These are phyloP conservation scores for Rubus parviflorus DNA, from an alignment of 306 rosid genomes.

Conservation along the genomic window DNA sequence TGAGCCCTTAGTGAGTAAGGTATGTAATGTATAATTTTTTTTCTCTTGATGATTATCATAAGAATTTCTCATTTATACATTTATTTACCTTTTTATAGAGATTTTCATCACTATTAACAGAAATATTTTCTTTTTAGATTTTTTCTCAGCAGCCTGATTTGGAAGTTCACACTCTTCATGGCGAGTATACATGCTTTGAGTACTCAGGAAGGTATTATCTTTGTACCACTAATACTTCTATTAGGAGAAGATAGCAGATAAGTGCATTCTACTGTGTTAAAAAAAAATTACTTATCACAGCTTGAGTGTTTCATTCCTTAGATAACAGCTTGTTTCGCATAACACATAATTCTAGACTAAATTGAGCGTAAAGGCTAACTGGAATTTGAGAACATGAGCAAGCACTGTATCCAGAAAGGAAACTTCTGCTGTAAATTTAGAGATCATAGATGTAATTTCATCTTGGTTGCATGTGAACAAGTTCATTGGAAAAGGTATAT, in stretches of 20 bases:
- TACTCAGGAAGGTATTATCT: slow-evolving; percentile 72
- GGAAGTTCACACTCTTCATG: slow-evolving; percentile 72
- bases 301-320: not conserved
- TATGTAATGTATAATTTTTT: slow-evolving; percentile 25
- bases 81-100: not conserved
- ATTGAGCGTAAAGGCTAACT: not conserved
- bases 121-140: slow-evolving; percentile 45
- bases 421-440: not conserved
- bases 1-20: slow-evolving; percentile 73
- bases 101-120: not conserved
- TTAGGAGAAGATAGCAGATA: not conserved
- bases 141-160: slow-evolving; percentile 68
- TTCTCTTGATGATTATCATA: not conserved
- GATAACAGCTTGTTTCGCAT: not conserved
- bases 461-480: not conserved
- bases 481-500: slow-evolving; percentile 15
- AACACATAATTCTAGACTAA: not conserved
- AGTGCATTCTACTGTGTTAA: not conserved
- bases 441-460: not conserved
- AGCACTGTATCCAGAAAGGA: not conserved
- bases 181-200: slow-evolving; percentile 91
- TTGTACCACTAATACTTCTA: not conserved
- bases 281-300: not conserved
- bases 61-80: not conserved
- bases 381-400: not conserved